A percentile compares a stretch with the other conserved stretches of the same genome.
Conservation (phyloP, 345 rosid species). For the Viola odorata region DNA sequence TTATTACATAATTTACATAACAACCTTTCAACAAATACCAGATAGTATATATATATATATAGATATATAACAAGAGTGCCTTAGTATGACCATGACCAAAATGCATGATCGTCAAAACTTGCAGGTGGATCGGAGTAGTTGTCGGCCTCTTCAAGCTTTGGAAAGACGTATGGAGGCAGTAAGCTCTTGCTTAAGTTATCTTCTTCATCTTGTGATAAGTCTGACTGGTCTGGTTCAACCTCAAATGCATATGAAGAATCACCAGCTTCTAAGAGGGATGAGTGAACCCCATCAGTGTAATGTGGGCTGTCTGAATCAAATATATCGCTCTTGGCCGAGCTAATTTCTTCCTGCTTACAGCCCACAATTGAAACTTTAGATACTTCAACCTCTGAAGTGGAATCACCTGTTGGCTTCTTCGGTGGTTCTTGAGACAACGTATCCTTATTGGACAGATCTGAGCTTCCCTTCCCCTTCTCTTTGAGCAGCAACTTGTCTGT, state of each 20-base stretch:
- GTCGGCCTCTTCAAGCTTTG: slow-evolving; percentile 41
- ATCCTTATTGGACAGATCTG: slow-evolving; percentile 16
- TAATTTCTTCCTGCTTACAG: slow-evolving; percentile 23
- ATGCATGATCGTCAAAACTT: slow-evolving; percentile 28
- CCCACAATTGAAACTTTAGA: slow-evolving; percentile 17
- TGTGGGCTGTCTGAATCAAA: slow-evolving; percentile 34
- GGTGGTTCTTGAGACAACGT: slow-evolving; percentile 8
- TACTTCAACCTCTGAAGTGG: slow-evolving; percentile 17
- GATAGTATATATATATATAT: too few species aligned
- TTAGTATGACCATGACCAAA: slow-evolving; percentile 31
- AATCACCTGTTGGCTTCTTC: slow-evolving; percentile 6
- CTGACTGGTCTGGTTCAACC: slow-evolving; percentile 29
- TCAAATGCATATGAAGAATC: slow-evolving; percentile 29
- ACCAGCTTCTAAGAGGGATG: slow-evolving; percentile 27
- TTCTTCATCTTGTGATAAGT: slow-evolving; percentile 28
- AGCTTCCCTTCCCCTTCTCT: slow-evolving; percentile 13
- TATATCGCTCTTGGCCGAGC: slow-evolving; percentile 27
- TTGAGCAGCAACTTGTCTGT: slow-evolving; percentile 12
- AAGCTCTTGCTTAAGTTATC: slow-evolving; percentile 25
- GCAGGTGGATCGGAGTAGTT: slow-evolving; percentile 20
- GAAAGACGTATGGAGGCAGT: slow-evolving; percentile 19
- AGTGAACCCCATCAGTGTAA: slow-evolving; percentile 44
- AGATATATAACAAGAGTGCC: too few species aligned
- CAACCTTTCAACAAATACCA: slow-evolving; percentile 8
- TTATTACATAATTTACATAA: slow-evolving; percentile 16